Base-by-base conservation (phyloP, 306 rosid genomes). In the Mimosa pudica region DNA sequence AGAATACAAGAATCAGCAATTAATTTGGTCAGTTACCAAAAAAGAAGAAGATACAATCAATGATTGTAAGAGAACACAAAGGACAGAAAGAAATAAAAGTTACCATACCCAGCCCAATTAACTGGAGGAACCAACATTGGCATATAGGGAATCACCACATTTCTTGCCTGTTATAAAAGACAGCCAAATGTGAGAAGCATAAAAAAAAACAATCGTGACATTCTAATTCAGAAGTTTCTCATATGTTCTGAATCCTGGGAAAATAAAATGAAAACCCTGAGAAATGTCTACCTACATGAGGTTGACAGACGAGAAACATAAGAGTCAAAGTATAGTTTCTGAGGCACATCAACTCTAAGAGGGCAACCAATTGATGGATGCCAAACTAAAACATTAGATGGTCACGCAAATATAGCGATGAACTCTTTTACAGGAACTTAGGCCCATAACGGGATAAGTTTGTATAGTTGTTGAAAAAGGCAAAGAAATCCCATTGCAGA, bases 61-160 rank as follows among this genome's bases (percentile, higher is more conserved):
- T 24, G 55, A 52, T 38, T 46, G 38, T 63, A 61, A 64, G 55
- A 46, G 54, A 81, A 78, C 54, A 44, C 32, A 9, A 20, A 46
- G 48, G 67, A 46, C 36, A 42, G 76, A 24, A 60, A 24, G 48
- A 48, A 76, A 83, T 58, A 72, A 38, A 74, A 81, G 78, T 61
- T 83, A 63, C 36, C 92, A 78, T 95, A 95, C 99, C 98, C 97
- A 80, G 88, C 85, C 99, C 99, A 95, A 63, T 84, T 88, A 77
- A 87, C 81, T 74, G 99, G 97, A 70, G 98, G 96, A 82, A 93
- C 90, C 92, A 95, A 82, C 99, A 95, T 95, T 65, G 99, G 99
- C 94, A 91, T 88, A 71, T 93, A 95, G 73, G 98, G 99, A 83
- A 93, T 95, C 86, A 95, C 97, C 90, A 95, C 80, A 88, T 82